Conservation (phyloP, 2,329 filamentous ascomycete species). For the Madurella fahalii region DNA sequence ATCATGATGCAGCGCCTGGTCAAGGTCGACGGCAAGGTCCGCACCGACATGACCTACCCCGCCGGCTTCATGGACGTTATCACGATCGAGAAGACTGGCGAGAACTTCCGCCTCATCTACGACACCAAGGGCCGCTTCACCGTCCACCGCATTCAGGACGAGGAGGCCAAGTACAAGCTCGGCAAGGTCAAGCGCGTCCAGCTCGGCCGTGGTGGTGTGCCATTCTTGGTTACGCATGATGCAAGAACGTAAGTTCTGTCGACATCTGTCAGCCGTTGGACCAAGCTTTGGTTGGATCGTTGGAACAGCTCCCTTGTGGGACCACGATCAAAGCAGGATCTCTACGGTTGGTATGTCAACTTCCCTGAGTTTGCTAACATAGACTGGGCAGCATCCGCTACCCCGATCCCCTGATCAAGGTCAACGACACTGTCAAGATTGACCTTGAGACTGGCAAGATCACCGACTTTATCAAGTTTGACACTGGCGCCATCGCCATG, state of each 20-base stretch:
- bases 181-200: constrained; percentile 99
- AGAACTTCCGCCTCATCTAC: constrained; percentile 99
- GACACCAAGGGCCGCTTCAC: constrained; percentile 99
- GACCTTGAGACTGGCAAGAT: constrained; percentile 97
- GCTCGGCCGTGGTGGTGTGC: constrained; percentile 98
- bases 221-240: constrained; percentile 99
- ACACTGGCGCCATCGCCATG: constrained; percentile 98
- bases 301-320: constrained; percentile 2
- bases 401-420: constrained; percentile 96
- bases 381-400: constrained; percentile 79
- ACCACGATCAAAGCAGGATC: constrained; percentile 34
- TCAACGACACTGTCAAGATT: constrained; percentile 99
- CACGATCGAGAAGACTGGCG: constrained; percentile 98
- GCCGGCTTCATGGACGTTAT: constrained; percentile 99
- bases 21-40: constrained; percentile 99
- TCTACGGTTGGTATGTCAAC: constrained; percentile 53
- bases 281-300: constrained; percentile 82
- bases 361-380: constrained; percentile 38
- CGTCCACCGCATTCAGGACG: constrained; percentile 96
- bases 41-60: constrained; percentile 97
- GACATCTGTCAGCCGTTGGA: constrained; percentile 99
- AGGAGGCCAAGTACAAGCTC: constrained; percentile 99
- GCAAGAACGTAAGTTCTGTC: constrained; percentile 99
- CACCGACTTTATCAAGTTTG: constrained; percentile 96
- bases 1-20: constrained; percentile 99